A percentile compares a stretch with the other conserved stretches of the same genome.
These are phyloP conservation scores for Alnus glutinosa DNA, from an alignment of 306 rosid species.

Conservation along the genomic window DNA sequence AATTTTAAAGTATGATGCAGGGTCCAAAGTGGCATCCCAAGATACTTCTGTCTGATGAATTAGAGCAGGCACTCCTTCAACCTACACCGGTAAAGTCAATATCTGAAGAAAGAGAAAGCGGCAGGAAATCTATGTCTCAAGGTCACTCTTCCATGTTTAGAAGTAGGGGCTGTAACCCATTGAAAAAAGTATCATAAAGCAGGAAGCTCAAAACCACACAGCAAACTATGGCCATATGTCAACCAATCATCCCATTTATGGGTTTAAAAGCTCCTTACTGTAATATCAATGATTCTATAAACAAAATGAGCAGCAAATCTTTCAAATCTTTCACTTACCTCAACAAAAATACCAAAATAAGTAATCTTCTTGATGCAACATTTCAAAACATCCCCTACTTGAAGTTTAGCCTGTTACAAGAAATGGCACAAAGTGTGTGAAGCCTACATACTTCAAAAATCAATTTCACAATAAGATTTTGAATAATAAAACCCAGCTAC, in stretches of 20 bases:
- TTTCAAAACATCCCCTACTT: conserved; percentile 88
- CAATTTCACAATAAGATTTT: background rate
- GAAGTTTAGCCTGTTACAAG: conserved; percentile 73
- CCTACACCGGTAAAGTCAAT: conserved; percentile 43
- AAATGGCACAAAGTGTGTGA: conserved; percentile 28
- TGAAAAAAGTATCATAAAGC: background rate
- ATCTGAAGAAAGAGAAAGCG: conserved; percentile 16
- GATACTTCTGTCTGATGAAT: conserved; percentile 94
- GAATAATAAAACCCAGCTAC: background rate
- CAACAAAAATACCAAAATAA: conserved; percentile 92
- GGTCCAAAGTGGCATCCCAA: conserved; percentile 87
- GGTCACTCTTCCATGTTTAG: conserved; percentile 23
- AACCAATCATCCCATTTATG: conserved; percentile 18
- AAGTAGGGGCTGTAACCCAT: background rate
- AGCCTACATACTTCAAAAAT: conserved; percentile 5
- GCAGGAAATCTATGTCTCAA: conserved; percentile 11
- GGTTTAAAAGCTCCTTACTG: conserved; percentile 17
- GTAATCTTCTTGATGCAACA: conserved; percentile 77
- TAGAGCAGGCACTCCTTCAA: conserved; percentile 84
- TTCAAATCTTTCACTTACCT: conserved; percentile 54
- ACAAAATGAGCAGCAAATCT: conserved; percentile 23
- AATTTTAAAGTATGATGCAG: conserved; percentile 70
- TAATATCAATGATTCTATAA: conserved; percentile 19
- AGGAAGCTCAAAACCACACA: conserved; percentile 8
- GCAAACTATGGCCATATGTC: conserved; percentile 10